These are phyloP conservation scores for Caloboletus firmus DNA, from an alignment of 1,284 basidiomycete genomes.

Conservation along the genomic window DNA sequence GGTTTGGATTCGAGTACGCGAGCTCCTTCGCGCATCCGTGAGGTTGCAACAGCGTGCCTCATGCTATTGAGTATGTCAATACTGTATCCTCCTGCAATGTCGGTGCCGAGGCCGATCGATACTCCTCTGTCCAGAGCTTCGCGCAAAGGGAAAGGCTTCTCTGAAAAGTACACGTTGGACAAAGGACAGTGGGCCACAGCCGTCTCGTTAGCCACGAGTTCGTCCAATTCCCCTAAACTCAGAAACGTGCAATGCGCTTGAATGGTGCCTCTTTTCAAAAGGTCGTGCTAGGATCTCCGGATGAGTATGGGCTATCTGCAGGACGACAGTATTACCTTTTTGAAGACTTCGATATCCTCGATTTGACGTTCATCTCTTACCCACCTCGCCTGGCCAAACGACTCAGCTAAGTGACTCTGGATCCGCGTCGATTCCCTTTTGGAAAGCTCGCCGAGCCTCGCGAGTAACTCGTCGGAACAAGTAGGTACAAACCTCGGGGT, in stretches of 20 bases:
- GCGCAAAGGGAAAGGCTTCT: conserved; percentile 68
- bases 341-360: conserved; percentile 74
- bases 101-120: conserved; percentile 78
- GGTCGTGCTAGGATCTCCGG: conserved; percentile 43
- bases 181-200: conserved; percentile 83
- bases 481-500: conserved; percentile 84
- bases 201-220: conserved; percentile 52
- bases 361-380: conserved; percentile 59
- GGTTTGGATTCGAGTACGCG: conserved; percentile 35
- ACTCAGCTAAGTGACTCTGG: conserved; percentile 79
- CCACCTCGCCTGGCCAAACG: conserved; percentile 70
- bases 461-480: conserved; percentile 66
- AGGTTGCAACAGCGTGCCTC: conserved; percentile 72
- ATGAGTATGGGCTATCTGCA: conserved; percentile 3
- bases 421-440: conserved; percentile 47
- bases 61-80: conserved; percentile 75
- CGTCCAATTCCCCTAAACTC: conserved; percentile 46
- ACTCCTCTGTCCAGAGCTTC: conserved; percentile 67
- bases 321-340: conserved; percentile 45
- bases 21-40: conserved; percentile 68
- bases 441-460: conserved; percentile 57
- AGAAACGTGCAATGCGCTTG: conserved; percentile 88
- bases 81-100: conserved; percentile 82
- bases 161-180: conserved; percentile 83
- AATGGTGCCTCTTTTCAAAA: conserved; percentile 64